These are phyloP conservation scores for Hypoxylon sp. DNA, from an alignment of 2,329 filamentous ascomycete species.

Conservation along the genomic window DNA sequence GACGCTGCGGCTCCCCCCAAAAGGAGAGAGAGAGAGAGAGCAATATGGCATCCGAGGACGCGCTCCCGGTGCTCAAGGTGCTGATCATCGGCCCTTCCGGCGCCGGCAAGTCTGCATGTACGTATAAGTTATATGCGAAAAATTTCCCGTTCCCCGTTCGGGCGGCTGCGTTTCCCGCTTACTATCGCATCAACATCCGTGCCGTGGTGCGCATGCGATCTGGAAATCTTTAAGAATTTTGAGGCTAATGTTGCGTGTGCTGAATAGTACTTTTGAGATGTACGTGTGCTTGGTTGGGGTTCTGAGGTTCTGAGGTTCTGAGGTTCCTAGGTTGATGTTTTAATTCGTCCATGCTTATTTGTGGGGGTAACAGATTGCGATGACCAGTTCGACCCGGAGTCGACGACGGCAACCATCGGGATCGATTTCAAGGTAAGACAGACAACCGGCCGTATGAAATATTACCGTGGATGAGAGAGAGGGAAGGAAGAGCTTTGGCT, in stretches of 20 bases:
- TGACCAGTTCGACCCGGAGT: slow-evolving; percentile 67
- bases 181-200: not conserved
- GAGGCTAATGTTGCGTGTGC: slow-evolving; percentile 30
- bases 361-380: slow-evolving; percentile 57
- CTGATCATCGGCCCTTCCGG: slow-evolving; percentile 67
- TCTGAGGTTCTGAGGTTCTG: not conserved
- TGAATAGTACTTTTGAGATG: slow-evolving; percentile 62
- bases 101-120: slow-evolving; percentile 67
- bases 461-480: not conserved
- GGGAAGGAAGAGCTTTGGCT: slow-evolving; percentile 3
- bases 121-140: slow-evolving; percentile 47
- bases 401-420: slow-evolving; percentile 66
- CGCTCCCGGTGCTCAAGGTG: slow-evolving; percentile 63
- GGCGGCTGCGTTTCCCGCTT: not conserved
- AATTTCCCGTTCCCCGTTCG: slow-evolving; percentile 8
- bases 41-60: slow-evolving; percentile 59
- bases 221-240: slow-evolving; percentile 1
- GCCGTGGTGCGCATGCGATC: not conserved
- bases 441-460: not conserved
- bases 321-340: not conserved
- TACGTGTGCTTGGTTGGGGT: slow-evolving; percentile 30
- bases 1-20: no score
- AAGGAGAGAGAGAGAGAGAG: slow-evolving; percentile 28
- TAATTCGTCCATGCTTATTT: not conserved
- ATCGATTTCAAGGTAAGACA: slow-evolving; percentile 65